phyloP scores from a whole-genome alignment of 2,329 filamentous ascomycete species.

The Verticillium nonalfalfae region DNA sequence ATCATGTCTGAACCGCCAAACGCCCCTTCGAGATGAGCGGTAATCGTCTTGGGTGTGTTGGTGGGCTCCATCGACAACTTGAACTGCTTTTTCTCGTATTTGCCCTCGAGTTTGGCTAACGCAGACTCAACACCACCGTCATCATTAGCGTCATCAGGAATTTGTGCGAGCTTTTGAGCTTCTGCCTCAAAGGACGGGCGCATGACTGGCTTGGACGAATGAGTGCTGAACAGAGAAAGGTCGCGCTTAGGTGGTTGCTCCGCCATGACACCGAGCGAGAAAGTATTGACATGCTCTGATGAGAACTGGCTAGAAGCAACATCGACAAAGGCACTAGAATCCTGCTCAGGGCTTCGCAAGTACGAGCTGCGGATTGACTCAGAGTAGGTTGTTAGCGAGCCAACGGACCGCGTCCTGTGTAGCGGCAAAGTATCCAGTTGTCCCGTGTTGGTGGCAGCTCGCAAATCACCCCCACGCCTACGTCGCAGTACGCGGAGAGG shows the following conservation, averaged over 20 bases:
- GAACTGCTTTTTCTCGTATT: conserved; percentile 53
- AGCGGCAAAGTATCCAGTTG: conserved; percentile 47
- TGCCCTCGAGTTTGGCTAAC: conserved; percentile 85
- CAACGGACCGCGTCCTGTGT: conserved; percentile 50
- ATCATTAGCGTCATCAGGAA: conserved; percentile 73
- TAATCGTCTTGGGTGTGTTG: conserved; percentile 11
- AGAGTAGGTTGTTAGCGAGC: conserved; percentile 53
- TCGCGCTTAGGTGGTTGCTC: conserved; percentile 37
- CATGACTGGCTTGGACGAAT: conserved; percentile 57
- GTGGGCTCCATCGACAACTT: conserved; percentile 33
- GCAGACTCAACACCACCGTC: conserved; percentile 92
- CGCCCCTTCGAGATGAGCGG: neutral
- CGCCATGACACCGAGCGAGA: conserved; percentile 54
- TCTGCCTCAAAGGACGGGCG: conserved; percentile 80
- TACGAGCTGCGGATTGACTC: conserved; percentile 56
- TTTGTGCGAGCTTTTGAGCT: conserved; percentile 77
- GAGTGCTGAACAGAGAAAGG: conserved; percentile 53
- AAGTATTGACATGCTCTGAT: conserved; percentile 27
- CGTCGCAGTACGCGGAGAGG: conserved; percentile 62
- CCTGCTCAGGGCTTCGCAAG: conserved; percentile 31
- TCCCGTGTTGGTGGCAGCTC: conserved; percentile 59
- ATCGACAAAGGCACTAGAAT: conserved; percentile 36
- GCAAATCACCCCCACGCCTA: conserved; percentile 68
- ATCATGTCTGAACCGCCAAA: conserved; percentile 10
- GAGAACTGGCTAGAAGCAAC: conserved; percentile 36